These are phyloP conservation scores for Ascochyta clinopodiicola DNA, from an alignment of 2,329 filamentous ascomycete species.

Conservation along the genomic window DNA sequence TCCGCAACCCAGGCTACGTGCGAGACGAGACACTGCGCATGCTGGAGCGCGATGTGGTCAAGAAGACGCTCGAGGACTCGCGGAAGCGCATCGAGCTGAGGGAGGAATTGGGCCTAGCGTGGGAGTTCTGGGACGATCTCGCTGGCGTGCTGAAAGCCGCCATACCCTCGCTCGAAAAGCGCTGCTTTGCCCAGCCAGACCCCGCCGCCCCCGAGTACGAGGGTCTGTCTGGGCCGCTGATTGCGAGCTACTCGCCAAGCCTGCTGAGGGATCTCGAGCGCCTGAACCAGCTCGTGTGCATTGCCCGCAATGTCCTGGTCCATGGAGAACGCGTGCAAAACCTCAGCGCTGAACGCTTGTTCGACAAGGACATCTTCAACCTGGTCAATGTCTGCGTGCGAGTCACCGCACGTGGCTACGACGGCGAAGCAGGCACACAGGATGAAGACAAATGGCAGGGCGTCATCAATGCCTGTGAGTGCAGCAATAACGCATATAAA, in stretches of 20 bases:
- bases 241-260: constrained; percentile 64
- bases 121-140: constrained; percentile 66
- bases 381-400: constrained; percentile 69
- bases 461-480: constrained; percentile 64
- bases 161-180: constrained; percentile 66
- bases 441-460: constrained; percentile 71
- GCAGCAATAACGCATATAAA: background rate
- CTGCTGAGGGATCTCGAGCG: constrained; percentile 68
- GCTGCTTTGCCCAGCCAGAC: constrained; percentile 67
- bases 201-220: constrained; percentile 63
- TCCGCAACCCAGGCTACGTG: constrained; percentile 66
- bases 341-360: constrained; percentile 64
- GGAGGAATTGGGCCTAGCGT: constrained; percentile 63
- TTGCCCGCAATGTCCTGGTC: constrained; percentile 67
- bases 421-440: constrained; percentile 66
- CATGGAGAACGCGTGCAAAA: constrained; percentile 68
- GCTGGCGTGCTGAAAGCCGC: constrained; percentile 64
- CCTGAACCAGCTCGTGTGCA: constrained; percentile 67
- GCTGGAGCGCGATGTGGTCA: constrained; percentile 61
- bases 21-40: constrained; percentile 65
- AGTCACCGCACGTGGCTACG: constrained; percentile 69
- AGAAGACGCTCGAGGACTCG: constrained; percentile 65
- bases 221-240: constrained; percentile 65
- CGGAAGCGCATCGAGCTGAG: constrained; percentile 63
- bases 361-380: constrained; percentile 67